Evolutionary conservation across 495 filamentous ascomycete species (phyloP), one percentile per base, ranked within the genome.

Genomic region (Thermochaetoides thermophila): DNA sequence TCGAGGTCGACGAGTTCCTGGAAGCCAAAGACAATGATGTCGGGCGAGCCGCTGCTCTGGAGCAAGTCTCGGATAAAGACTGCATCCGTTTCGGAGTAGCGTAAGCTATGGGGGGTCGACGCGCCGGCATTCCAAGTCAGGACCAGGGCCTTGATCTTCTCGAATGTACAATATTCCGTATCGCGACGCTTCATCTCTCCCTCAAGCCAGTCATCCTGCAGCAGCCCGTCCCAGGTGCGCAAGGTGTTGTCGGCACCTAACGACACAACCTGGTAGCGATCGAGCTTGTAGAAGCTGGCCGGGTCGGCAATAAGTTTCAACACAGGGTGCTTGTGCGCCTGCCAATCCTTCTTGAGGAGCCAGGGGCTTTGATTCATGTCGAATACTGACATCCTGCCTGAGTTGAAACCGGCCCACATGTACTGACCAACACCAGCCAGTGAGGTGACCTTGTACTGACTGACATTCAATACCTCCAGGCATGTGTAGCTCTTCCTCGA

Each of bases 71-170:
- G 70, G 37, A 96, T 76, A 52, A 96, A 94, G 19, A 66, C 60
- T 4, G 65, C 66, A 43, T 87, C 80, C 16, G 63, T 56, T 21
- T 71, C 65, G 9, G 73, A 66, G 34, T 76, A 71, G 40, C 78
- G 70, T 11, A 95, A 64, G 48, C 74, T 81, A 18, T 77, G 74
- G 1, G 89, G 89, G 13, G 86, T 93, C 17, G 77, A 75, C 17
- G 89, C 89, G 3, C 89, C 89, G 15, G 85, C 89, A 53, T 97
- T 97, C 89, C 89, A 97, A 9, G 89, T 95, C 56, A 94, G 59
- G 9, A 94, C 71, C 11, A 78, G 49, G 15, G 79, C 71, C 30
- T 69, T 77, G 28, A 96, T 68, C 45, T 89, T 73, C 13, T 84
- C 69, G 58, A 94, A 92, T 14, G 63, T 66, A 61, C 84, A 94